These are phyloP conservation scores for Oryza officinalis DNA, from an alignment of 176 grass and related monocot genomes.

Conservation along the genomic window DNA sequence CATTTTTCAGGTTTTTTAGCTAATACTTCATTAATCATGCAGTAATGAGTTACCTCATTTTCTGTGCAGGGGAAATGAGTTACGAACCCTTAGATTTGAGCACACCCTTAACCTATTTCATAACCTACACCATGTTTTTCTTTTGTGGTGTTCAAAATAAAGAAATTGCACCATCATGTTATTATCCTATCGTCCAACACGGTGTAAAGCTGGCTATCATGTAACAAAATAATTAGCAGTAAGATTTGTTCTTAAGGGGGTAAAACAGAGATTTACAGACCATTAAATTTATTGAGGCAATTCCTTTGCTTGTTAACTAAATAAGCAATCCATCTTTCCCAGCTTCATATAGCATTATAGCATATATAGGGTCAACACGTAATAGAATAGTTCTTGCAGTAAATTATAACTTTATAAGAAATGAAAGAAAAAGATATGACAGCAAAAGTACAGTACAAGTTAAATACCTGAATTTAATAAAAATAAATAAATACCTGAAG, in stretches of 20 bases:
- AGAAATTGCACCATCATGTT: background rate
- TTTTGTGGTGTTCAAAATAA: background rate
- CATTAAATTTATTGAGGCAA: background rate
- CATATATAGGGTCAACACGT: background rate
- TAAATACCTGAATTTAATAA: constrained; percentile 53
- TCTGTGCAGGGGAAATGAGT: no score
- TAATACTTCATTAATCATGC: no score
- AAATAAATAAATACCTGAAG: constrained; percentile 60
- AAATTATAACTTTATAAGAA: background rate
- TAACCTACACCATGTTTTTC: background rate
- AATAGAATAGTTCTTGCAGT: constrained; percentile 3
- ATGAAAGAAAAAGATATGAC: background rate
- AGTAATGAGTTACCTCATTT: no score
- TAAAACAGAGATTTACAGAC: background rate
- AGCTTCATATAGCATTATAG: background rate
- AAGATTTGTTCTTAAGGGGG: background rate
- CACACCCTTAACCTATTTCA: background rate
- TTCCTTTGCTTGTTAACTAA: constrained; percentile 17
- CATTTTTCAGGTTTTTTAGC: no score
- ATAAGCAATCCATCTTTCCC: background rate
- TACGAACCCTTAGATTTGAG: no score
- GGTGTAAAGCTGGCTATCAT: background rate
- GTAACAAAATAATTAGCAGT: background rate
- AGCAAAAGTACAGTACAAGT: background rate
- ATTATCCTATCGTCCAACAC: background rate